phyloP scores from a whole-genome alignment of 805 yeast species.

The Candida ovalis region DNA sequence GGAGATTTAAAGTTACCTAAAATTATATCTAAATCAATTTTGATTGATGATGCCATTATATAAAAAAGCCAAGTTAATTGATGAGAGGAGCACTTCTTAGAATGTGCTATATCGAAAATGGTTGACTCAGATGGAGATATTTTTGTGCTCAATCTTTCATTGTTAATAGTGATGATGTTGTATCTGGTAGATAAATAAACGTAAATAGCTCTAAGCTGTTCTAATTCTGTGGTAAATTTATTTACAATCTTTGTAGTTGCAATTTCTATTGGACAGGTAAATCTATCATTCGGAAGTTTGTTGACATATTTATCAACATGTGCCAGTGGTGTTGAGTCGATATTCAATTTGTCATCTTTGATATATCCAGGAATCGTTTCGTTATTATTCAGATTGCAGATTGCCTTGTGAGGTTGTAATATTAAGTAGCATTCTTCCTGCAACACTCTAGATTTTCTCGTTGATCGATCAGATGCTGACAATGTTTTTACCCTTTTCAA shows the following conservation, averaged over 20 bases:
- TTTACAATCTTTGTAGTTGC: constrained; percentile 50
- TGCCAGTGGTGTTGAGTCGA: constrained; percentile 27
- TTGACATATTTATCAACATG: constrained; percentile 44
- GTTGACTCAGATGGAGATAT: constrained; percentile 24
- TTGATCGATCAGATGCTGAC: constrained; percentile 62
- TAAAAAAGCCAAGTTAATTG: constrained; percentile 78
- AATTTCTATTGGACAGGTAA: constrained; percentile 51
- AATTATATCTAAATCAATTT: constrained; percentile 71
- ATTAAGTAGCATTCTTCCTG: constrained; percentile 58
- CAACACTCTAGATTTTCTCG: constrained; percentile 61
- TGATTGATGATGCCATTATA: constrained; percentile 64
- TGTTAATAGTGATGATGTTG: constrained; percentile 36
- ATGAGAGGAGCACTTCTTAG: constrained; percentile 34
- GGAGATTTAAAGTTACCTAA: constrained; percentile 84
- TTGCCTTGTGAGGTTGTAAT: constrained; percentile 55
- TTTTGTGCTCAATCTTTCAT: constrained; percentile 31
- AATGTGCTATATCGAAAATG: constrained; percentile 26
- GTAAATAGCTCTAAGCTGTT: constrained; percentile 62
- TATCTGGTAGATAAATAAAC: constrained; percentile 60
- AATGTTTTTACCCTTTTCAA: constrained; percentile 71
- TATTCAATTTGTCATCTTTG: constrained; percentile 5
- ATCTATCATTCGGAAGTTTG: constrained; percentile 33
- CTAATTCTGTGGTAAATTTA: constrained; percentile 50
- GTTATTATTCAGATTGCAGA: constrained; percentile 43
- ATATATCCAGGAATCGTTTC: constrained; percentile 30